These are phyloP conservation scores for Pseudopyricularia cyperi DNA, from an alignment of 2,329 filamentous ascomycete genomes.

Conservation along the genomic window DNA sequence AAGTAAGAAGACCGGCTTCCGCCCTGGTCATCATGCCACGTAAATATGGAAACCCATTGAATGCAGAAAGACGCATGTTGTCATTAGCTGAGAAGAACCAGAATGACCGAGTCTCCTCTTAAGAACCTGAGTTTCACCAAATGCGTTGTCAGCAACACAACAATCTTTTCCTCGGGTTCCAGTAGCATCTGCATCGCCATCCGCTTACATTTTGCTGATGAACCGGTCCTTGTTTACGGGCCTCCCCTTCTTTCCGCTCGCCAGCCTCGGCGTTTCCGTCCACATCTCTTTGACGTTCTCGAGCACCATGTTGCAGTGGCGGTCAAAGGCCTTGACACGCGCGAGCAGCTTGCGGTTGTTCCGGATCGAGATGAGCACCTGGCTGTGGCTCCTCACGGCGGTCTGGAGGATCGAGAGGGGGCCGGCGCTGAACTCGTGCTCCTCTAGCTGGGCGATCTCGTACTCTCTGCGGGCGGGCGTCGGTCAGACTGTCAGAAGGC, in stretches of 20 bases:
- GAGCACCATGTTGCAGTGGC: constrained; percentile 98
- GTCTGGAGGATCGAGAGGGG: constrained; percentile 86
- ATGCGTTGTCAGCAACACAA: neutral
- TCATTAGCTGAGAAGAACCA: constrained; percentile 63
- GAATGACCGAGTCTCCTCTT: constrained; percentile 75
- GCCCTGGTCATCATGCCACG: neutral
- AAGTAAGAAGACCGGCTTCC: neutral
- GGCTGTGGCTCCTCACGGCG: constrained; percentile 83
- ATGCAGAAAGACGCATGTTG: neutral
- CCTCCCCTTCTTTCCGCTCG: constrained; percentile 76
- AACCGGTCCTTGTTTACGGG: constrained; percentile 96
- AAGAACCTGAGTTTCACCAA: constrained; percentile 50
- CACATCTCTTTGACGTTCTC: constrained; percentile 97
- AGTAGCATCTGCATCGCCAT: neutral
- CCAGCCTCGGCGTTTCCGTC: constrained; percentile 80
- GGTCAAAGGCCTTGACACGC: constrained; percentile 94
- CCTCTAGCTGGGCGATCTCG: constrained; percentile 62
- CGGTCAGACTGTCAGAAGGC: constrained; percentile 7
- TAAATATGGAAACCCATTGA: neutral
- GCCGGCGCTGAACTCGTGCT: constrained; percentile 41
- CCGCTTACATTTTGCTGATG: constrained; percentile 78
- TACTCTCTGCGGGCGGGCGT: constrained; percentile 52
- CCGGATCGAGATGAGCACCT: constrained; percentile 92
- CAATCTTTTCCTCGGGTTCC: too few relatives aligned
- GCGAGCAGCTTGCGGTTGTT: constrained; percentile 98